These are phyloP conservation scores for Zhuliangozyma parablackwelliae DNA, from an alignment of 1,139 yeast species.

Conservation along the genomic window DNA sequence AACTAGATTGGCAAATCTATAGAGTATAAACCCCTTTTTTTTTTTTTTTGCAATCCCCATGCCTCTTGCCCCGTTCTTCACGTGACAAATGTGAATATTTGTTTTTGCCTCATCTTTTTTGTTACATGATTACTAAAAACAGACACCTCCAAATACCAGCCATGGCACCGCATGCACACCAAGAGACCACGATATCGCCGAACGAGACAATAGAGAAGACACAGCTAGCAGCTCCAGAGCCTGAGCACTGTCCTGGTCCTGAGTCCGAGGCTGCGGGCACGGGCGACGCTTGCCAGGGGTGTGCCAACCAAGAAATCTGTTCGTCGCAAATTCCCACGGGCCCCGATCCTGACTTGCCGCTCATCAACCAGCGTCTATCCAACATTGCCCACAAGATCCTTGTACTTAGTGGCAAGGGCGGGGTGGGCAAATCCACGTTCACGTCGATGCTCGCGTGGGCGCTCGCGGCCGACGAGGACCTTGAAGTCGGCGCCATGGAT, in stretches of 20 bases:
- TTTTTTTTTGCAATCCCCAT: too few relatives aligned
- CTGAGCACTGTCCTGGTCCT: slow-evolving; percentile 98
- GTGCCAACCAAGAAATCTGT: slow-evolving; percentile 91
- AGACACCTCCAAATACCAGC: too few relatives aligned
- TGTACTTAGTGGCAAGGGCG: slow-evolving; percentile 94
- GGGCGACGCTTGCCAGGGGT: slow-evolving; percentile 90
- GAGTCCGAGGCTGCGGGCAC: slow-evolving; percentile 91
- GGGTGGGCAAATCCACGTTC: slow-evolving; percentile 96
- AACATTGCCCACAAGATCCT: slow-evolving; percentile 77
- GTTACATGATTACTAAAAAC: too few relatives aligned
- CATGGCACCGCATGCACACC: too few relatives aligned
- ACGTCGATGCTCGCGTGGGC: slow-evolving; percentile 97
- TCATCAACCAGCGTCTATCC: slow-evolving; percentile 64
- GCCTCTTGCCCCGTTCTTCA: too few relatives aligned
- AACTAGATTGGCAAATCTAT: slow-evolving; percentile 7
- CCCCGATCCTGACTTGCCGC: slow-evolving; percentile 89
- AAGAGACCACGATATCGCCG: not conserved
- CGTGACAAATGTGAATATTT: too few relatives aligned
- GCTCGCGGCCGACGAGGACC: slow-evolving; percentile 77
- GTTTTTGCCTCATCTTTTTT: too few relatives aligned
- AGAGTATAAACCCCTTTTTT: too few relatives aligned
- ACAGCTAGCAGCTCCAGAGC: slow-evolving; percentile 55
- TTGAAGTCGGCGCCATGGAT: slow-evolving; percentile 96
- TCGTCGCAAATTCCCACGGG: slow-evolving; percentile 80
- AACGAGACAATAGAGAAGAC: slow-evolving; percentile 11